phyloP scores from a whole-genome alignment of 176 grass and related monocot species.

The Aegilops bicornis region DNA sequence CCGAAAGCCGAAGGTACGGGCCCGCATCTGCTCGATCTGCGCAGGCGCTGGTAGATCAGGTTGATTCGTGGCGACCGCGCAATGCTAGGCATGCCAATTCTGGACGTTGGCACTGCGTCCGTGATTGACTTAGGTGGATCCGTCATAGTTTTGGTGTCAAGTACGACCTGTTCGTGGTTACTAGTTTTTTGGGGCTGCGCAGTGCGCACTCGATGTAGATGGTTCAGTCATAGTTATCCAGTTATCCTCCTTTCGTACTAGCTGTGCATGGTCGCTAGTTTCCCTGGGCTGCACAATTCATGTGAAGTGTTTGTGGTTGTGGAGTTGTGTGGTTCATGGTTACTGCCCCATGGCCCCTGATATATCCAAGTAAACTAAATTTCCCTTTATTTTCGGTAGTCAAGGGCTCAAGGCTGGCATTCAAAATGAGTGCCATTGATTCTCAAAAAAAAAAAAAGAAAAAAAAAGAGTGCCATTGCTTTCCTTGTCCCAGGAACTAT shows the following conservation, averaged over 20 bases:
- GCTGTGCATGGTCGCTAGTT: not conserved
- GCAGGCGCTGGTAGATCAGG: not conserved
- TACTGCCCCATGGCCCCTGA: not conserved
- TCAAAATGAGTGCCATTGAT: not conserved
- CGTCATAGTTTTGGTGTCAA: not conserved
- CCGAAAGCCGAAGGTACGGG: not conserved
- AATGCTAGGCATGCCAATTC: not conserved
- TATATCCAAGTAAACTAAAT: not conserved
- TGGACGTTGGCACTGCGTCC: not conserved
- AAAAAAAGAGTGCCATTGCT: not conserved
- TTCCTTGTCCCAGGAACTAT: not conserved
- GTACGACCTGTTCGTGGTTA: not conserved
- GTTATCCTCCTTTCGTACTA: not conserved
- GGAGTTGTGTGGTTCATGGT: not conserved
- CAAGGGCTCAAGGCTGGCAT: not conserved
- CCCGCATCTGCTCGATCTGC: slow-evolving; percentile 2
- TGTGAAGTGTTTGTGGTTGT: not conserved
- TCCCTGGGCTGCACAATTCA: not conserved
- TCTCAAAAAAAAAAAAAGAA: too few species aligned
- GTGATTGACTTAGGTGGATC: not conserved
- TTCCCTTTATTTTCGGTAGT: not conserved
- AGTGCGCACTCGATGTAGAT: not conserved
- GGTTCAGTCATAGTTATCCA: not conserved
- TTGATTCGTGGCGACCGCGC: not conserved
- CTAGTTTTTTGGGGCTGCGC: not conserved